These are phyloP conservation scores for Pisolithus microcarpus DNA, from an alignment of 768 basidiomycete genomes.

Conservation along the genomic window DNA sequence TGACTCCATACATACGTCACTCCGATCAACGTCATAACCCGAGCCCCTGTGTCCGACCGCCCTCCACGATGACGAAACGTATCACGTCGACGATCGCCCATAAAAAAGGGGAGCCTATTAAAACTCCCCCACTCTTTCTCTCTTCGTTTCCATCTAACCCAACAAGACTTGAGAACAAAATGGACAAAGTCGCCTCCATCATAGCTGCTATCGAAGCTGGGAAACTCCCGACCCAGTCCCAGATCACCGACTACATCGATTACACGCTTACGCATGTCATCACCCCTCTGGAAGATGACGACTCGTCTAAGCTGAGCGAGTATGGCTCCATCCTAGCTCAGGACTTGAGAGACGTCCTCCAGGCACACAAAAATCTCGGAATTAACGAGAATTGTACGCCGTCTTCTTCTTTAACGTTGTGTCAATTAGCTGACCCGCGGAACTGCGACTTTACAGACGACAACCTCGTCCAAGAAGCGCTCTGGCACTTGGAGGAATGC, in stretches of 20 bases:
- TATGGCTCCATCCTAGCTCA: slow-evolving; percentile 48
- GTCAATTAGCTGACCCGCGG: neutral
- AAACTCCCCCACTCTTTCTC: neutral
- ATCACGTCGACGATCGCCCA: neutral
- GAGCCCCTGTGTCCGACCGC: neutral
- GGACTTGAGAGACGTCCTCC: slow-evolving; percentile 45
- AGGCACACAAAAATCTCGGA: slow-evolving; percentile 49
- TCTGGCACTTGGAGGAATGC: slow-evolving; percentile 57
- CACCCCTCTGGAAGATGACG: slow-evolving; percentile 36
- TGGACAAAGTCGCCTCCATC: slow-evolving; percentile 59
- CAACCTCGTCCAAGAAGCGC: slow-evolving; percentile 54
- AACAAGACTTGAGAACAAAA: slow-evolving; percentile 16
- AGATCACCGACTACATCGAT: slow-evolving; percentile 47
- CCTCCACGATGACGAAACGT: no score
- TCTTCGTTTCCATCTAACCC: neutral
- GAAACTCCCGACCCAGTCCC: slow-evolving; percentile 59
- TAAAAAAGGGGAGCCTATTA: neutral
- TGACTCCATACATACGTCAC: neutral
- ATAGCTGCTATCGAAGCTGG: slow-evolving; percentile 65
- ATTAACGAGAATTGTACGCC: slow-evolving; percentile 50
- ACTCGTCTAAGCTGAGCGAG: slow-evolving; percentile 39
- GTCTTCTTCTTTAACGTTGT: neutral
- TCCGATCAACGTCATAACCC: neutral
- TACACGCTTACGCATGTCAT: slow-evolving; percentile 46
- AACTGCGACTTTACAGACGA: slow-evolving; percentile 38